Evolutionary conservation across 441 rosid genomes (phyloP), one percentile per base, ranked within the genome.

Genomic region (Populus hybrid): DNA sequence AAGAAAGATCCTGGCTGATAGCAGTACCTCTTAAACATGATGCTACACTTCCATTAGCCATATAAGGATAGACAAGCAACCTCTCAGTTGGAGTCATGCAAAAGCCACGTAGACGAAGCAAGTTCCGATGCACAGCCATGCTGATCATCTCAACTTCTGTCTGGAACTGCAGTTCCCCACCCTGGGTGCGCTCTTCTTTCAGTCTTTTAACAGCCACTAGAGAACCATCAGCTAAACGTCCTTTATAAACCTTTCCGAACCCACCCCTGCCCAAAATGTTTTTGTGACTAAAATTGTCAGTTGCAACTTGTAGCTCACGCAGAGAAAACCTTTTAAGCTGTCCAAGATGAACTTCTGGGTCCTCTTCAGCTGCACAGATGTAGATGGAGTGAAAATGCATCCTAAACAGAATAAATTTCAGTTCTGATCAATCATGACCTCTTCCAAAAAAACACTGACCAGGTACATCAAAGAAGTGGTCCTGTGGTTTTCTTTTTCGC

Each of bases 21-120:
- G 5, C 61, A 34, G 38, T 83, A 94, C 97, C 98, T 87, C 95
- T 86, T 82, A 94, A 87, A 83, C 98, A 93, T 26, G 97, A 94
- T 72, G 98, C 97, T 6, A 93, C 97, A 85, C 98, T 94, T 86
- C 98, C 98, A 86, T 94, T 91, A 81, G 50, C 85, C 97, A 94
- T 94, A 74, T 24, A 94, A 34, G 97, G 97, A 85, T 94, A 94
- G 74, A 94, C 95, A 77, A 94, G 92, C 79, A 94, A 80, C 77
- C 98, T 88, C 80, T 94, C 97, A 1, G 97, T 94, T 40, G 97
- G 95, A 14, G 97, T 91, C 95, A 94, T 94, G 90, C 98, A 94
- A 89, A 93, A 94, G 57, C 98, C 97, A 73, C 88, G 91, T 28
- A 93, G 89, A 35, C 97, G 90, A 81, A 94, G 95, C 79, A 94